Evolutionary conservation across 139 green algal species (phyloP).

Genomic region (Picochlorum sp.): DNA sequence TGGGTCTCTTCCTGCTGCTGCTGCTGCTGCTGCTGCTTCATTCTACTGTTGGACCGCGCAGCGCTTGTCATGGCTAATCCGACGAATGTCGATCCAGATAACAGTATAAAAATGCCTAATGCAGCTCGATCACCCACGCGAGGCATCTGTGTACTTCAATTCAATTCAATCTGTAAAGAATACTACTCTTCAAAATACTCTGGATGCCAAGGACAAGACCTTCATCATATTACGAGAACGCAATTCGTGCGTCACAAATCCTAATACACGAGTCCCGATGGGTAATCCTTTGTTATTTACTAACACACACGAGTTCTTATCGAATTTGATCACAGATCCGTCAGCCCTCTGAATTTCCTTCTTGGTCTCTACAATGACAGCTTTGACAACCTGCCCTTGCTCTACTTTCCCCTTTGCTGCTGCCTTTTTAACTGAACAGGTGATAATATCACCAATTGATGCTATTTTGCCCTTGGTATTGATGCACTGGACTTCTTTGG

Average conservation of each 20-base stretch:
- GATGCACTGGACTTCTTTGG: slow-evolving; percentile 49
- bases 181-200: slow-evolving; percentile 31
- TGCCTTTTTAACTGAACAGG: slow-evolving; percentile 45
- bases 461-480: slow-evolving; percentile 24
- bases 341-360: slow-evolving; percentile 35
- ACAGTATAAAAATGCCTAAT: slow-evolving; percentile 15
- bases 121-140: slow-evolving; percentile 16
- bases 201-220: slow-evolving; percentile 42
- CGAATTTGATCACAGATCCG: slow-evolving; percentile 44
- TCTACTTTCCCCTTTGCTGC: slow-evolving; percentile 33
- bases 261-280: slow-evolving; percentile 49
- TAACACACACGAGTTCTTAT: slow-evolving; percentile 48
- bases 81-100: slow-evolving; percentile 23
- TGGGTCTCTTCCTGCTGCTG: not conserved
- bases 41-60: not conserved
- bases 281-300: slow-evolving; percentile 45
- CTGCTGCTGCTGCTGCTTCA: not conserved
- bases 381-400: slow-evolving; percentile 41
- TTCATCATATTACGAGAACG: slow-evolving; percentile 44
- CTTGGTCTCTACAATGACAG: slow-evolving; percentile 52
- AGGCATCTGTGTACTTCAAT: not conserved
- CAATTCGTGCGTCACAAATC: slow-evolving; percentile 55
- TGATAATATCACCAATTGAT: slow-evolving; percentile 52
- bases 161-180: not conserved
- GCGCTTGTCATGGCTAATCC: slow-evolving; percentile 15